Evolutionary conservation across 305 asterid genomes (phyloP).

Genomic region (Ruellia speciosa): DNA sequence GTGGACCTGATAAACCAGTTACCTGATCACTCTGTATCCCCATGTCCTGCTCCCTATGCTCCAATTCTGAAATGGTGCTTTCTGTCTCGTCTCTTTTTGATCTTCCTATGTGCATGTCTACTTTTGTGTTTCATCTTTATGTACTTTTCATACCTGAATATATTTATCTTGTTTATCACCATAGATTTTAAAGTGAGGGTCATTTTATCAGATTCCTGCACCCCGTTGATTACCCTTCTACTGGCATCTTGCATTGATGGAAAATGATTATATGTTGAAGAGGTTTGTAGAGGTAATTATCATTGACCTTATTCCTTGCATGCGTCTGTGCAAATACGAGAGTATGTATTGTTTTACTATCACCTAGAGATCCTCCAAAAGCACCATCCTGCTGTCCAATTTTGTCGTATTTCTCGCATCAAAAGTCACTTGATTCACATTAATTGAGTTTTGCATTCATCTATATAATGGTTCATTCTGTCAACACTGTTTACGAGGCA

Average conservation of each 20-base stretch:
- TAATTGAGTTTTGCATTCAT: not conserved
- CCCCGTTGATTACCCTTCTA: slow-evolving; percentile 16
- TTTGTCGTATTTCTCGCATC: not conserved
- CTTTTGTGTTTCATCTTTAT: not conserved
- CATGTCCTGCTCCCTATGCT: slow-evolving; percentile 89
- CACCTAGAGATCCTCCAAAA: too few relatives aligned
- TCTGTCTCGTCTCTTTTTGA: slow-evolving; percentile 23
- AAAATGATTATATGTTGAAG: slow-evolving; percentile 15
- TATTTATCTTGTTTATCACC: not conserved
- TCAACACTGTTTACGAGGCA: too few relatives aligned
- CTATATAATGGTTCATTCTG: not conserved
- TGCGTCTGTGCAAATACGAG: not conserved
- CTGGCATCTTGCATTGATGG: slow-evolving; percentile 21
- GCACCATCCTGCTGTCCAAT: not conserved
- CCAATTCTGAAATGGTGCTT: slow-evolving; percentile 59
- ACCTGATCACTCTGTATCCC: slow-evolving; percentile 75
- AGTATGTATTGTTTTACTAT: not conserved
- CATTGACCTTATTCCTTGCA: not conserved
- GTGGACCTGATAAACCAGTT: slow-evolving; percentile 65
- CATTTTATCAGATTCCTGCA: slow-evolving; percentile 27
- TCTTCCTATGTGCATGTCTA: not conserved
- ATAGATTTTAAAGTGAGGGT: not conserved
- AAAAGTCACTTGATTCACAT: slow-evolving; percentile 8
- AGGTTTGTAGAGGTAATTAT: slow-evolving; percentile 27
- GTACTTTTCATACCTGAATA: not conserved